These are phyloP conservation scores for Claviceps sp. DNA, from an alignment of 2,329 filamentous ascomycete genomes.

Conservation along the genomic window DNA sequence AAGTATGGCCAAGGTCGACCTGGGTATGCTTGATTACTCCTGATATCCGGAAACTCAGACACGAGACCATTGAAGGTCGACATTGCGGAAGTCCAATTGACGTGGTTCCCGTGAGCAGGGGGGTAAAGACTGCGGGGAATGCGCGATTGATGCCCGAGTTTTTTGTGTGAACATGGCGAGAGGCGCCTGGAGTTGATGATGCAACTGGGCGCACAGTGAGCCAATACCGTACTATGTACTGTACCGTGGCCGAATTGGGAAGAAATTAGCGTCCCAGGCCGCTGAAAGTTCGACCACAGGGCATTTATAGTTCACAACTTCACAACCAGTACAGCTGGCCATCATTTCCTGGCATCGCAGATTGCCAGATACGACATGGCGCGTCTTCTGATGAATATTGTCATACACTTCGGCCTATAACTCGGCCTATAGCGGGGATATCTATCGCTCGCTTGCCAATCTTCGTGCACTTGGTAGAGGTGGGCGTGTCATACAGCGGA, in stretches of 20 bases:
- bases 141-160: not conserved
- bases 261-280: not conserved
- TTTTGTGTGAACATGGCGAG: too few species aligned
- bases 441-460: too few species aligned
- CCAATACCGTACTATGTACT: not conserved
- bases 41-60: constrained; percentile 66
- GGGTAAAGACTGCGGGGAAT: not conserved
- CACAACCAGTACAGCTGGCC: too few species aligned
- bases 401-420: too few species aligned
- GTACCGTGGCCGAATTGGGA: constrained; percentile 4
- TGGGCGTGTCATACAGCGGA: too few species aligned
- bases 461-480: too few species aligned
- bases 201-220: not conserved
- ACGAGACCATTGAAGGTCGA: constrained; percentile 65
- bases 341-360: too few species aligned
- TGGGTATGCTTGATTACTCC: constrained; percentile 31
- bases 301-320: too few species aligned
- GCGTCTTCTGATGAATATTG: too few species aligned
- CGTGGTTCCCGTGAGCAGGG: not conserved
- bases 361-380: too few species aligned
- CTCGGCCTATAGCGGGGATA: too few species aligned
- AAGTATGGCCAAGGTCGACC: not conserved
- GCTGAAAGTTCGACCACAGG: not conserved
- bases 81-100: constrained; percentile 31
- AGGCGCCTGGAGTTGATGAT: not conserved